These are phyloP conservation scores for Thelonectria olida DNA, from an alignment of 2,329 filamentous ascomycete genomes.

Conservation along the genomic window DNA sequence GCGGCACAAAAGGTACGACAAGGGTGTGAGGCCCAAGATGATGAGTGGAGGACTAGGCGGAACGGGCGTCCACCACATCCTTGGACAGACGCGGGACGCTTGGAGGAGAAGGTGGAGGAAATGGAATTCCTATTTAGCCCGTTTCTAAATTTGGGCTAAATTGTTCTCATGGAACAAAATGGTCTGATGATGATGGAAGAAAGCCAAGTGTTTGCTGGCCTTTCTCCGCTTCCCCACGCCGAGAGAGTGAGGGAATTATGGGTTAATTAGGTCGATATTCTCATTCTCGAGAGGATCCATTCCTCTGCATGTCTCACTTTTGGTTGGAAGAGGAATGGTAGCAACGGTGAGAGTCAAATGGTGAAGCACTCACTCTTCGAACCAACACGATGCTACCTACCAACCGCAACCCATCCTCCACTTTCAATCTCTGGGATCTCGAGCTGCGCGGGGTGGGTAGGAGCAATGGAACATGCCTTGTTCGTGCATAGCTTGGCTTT, in stretches of 20 bases:
- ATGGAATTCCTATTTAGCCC: background rate
- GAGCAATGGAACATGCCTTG: no score
- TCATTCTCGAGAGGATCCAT: background rate
- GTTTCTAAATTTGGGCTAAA: slow-evolving; percentile 18
- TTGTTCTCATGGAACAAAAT: background rate
- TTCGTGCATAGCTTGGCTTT: no score
- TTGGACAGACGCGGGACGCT: no score
- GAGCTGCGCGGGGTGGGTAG: background rate
- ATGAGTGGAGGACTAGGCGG: slow-evolving; percentile 23
- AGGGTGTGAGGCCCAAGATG: slow-evolving; percentile 9
- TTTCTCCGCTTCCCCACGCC: background rate
- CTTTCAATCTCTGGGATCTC: background rate
- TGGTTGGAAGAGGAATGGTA: background rate
- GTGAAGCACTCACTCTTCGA: background rate
- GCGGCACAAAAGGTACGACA: background rate
- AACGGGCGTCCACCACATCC: no score
- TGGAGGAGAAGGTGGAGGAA: background rate
- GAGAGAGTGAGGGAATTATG: background rate
- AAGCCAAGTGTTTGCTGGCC: no score
- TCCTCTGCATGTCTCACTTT: no score
- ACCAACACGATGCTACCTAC: background rate
- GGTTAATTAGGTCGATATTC: slow-evolving; percentile 9
- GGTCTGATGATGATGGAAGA: background rate
- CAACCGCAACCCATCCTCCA: no score
- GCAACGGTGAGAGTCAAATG: slow-evolving; percentile 6